Conservation (phyloP, 495 filamentous ascomycete genomes). For the Neurospora sublineolata region DNA sequence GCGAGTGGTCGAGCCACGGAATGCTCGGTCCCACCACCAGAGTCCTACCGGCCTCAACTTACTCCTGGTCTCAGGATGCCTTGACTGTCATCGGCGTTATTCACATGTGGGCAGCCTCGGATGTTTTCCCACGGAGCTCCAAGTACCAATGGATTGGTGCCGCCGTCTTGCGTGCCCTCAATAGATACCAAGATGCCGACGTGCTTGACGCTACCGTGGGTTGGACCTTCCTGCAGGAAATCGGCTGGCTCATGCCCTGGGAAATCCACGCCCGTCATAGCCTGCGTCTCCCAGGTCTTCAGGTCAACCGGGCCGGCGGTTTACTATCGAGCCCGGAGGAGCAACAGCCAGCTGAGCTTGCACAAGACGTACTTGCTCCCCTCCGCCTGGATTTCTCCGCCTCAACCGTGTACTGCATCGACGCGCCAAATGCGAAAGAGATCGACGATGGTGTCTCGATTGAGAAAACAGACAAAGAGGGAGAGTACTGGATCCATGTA, state of each 20-base stretch:
- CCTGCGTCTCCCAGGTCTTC: slow-evolving; percentile 41
- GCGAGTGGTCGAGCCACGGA: slow-evolving; percentile 47
- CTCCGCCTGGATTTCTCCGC: slow-evolving; percentile 62
- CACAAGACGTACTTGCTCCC: slow-evolving; percentile 36
- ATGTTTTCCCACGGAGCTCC: slow-evolving; percentile 35
- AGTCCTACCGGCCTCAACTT: slow-evolving; percentile 5
- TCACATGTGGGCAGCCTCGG: slow-evolving; percentile 51
- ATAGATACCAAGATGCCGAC: slow-evolving; percentile 51
- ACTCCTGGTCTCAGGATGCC: slow-evolving; percentile 37
- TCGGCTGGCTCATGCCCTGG: slow-evolving; percentile 74
- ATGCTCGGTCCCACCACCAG: slow-evolving; percentile 35
- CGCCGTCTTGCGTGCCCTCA: slow-evolving; percentile 58
- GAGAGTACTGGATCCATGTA: slow-evolving; percentile 72
- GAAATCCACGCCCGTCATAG: slow-evolving; percentile 58
- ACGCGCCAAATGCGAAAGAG: slow-evolving; percentile 56
- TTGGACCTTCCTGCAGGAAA: slow-evolving; percentile 70
- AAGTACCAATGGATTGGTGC: slow-evolving; percentile 51
- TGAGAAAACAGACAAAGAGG: slow-evolving; percentile 44
- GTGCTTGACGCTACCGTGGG: slow-evolving; percentile 43
- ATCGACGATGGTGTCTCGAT: slow-evolving; percentile 87
- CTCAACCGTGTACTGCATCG: slow-evolving; percentile 72
- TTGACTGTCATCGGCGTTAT: slow-evolving; percentile 56
- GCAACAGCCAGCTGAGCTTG: slow-evolving; percentile 13
- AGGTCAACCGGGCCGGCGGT: slow-evolving; percentile 32
- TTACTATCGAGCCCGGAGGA: slow-evolving; percentile 24